Evolutionary conservation across 768 basidiomycete genomes (phyloP), one percentile per base, ranked within the genome.

Genomic region (Mycena crocata): DNA sequence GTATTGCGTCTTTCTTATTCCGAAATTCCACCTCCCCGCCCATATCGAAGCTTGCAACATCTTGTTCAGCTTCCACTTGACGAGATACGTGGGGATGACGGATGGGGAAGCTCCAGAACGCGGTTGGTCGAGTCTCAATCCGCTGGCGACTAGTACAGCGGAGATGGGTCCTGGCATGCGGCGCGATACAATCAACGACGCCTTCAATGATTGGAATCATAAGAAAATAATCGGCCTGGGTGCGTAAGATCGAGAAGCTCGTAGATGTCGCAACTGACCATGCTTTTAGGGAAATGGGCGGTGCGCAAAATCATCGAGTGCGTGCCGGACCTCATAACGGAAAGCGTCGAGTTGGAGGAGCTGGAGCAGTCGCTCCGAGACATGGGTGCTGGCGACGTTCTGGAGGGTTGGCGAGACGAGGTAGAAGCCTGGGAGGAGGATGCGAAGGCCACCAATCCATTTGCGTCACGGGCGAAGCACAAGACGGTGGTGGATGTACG

Each of bases 81-180:
- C 62, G 21, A 62, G 60, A 19, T 40, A 70, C 23, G 81, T 81
- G 50, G 83, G 81, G 26, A 77, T 80, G n/a, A 73, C 81, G 12
- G 72, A 76, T 4, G 78, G 74, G 0, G 82, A 85, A 57, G 70
- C 70, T 0, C 62, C 72, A 0, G 71, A 76, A 34, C 78, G 81
- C 26, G 80, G 80, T 0, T 77, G 73, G 70, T 55, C 70, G 0
- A 77, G 69, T 0, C 60, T 74, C 5, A 81, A 83, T 59, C 62
- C 70, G 0, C 59, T 76, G 0, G 78, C 79, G 6, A 55, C 69
- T 1, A 81, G 80, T 44, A 82, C 79, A 0, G 66, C 69, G 17
- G 80, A 83, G 40, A 83, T 83, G 82, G 79, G 78, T 2, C 71
- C 70, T n/a, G 72, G 54, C 4, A 6, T 35, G 17, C 8, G 54